These are phyloP conservation scores for Rhizopus delemar DNA, from an alignment of 371 early-diverging fungal species.

Conservation along the genomic window DNA sequence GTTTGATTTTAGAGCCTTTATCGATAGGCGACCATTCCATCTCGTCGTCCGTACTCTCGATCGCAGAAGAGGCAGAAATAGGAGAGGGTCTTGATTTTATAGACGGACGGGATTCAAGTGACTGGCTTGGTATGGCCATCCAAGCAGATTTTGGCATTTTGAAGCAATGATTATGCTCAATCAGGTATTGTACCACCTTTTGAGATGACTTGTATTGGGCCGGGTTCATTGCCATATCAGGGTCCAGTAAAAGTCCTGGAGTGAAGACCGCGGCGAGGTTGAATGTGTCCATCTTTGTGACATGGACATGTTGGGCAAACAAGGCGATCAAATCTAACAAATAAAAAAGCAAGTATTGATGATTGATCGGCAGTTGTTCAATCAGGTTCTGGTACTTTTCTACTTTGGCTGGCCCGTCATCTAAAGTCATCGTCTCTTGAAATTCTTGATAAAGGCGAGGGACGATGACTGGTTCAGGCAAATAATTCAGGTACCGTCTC, in stretches of 20 bases:
- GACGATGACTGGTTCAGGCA: slow-evolving; percentile 68
- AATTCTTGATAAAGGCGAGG: slow-evolving; percentile 60
- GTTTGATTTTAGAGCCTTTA: slow-evolving; percentile 19
- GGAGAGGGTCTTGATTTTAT: slow-evolving; percentile 1
- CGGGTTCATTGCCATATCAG: slow-evolving; percentile 52
- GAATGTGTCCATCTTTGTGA: slow-evolving; percentile 34
- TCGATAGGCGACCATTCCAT: not conserved
- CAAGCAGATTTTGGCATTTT: slow-evolving; percentile 33
- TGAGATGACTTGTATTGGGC: slow-evolving; percentile 55
- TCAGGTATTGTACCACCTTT: slow-evolving; percentile 51
- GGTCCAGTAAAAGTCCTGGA: slow-evolving; percentile 59
- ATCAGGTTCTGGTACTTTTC: slow-evolving; percentile 54
- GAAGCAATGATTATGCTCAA: slow-evolving; percentile 50
- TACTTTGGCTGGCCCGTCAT: slow-evolving; percentile 29
- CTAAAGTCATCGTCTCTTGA: slow-evolving; percentile 55
- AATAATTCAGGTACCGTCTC: slow-evolving; percentile 59
- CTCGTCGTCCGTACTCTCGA: not conserved
- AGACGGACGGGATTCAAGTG: not conserved
- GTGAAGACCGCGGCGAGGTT: slow-evolving; percentile 66
- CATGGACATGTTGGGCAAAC: slow-evolving; percentile 50
- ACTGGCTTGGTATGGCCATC: slow-evolving; percentile 11
- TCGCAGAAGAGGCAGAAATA: not conserved
- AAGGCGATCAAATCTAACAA: slow-evolving; percentile 59
- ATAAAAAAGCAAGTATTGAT: slow-evolving; percentile 64
- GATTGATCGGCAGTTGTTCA: slow-evolving; percentile 54